Base-by-base conservation (phyloP, 2,329 filamentous ascomycete species). In the Xylaria sp. region DNA sequence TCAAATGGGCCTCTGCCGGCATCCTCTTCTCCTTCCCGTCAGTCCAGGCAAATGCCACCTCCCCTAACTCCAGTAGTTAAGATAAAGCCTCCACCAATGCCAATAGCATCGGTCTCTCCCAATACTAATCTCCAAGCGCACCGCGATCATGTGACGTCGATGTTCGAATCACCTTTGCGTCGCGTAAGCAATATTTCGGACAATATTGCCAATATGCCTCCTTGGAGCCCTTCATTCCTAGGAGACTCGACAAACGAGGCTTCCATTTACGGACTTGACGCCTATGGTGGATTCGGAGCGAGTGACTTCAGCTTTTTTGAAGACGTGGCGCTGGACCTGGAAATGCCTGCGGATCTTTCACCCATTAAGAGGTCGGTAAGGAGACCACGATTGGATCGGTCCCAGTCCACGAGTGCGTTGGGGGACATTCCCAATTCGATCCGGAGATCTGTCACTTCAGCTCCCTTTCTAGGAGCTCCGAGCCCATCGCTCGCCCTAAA, bases 111-210 rank as follows among this genome's bases (percentile, higher is more conserved):
- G 0, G 91, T 93, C 20, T 98, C 95, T 15, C 95, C 96, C 1
- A 97, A 96, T 78, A 98, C 95, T 10, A 97, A 97, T 77, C 86
- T 98, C 23, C 90, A 91, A 67, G 90, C 96, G 73, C 96, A 98
- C 78, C 92, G 95, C 64, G 91, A 95, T 76, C 91, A 90, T 73
- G 93, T 98, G 71, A 87, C 88, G 69, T 88, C 91, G 70, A 86
- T 94, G 81, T 86, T 93, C 59, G 91, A 91, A 60, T 93, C 92
- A 4, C 92, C 92, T 32, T 82, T 86, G 65, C 79, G 79, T 44
- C 77, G 77, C 51, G 84, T 86, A 74, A 84, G 83, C 70, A 82
- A 84, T 72, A 79, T 89, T 58, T 82, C 85, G 18, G 87, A 89
- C 37, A 80, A 83, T 9, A 68, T 74, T 20, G 66, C 65, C n/a